phyloP scores from a whole-genome alignment of 2,329 filamentous ascomycete genomes.

The Rhynchosporium graminicola region DNA sequence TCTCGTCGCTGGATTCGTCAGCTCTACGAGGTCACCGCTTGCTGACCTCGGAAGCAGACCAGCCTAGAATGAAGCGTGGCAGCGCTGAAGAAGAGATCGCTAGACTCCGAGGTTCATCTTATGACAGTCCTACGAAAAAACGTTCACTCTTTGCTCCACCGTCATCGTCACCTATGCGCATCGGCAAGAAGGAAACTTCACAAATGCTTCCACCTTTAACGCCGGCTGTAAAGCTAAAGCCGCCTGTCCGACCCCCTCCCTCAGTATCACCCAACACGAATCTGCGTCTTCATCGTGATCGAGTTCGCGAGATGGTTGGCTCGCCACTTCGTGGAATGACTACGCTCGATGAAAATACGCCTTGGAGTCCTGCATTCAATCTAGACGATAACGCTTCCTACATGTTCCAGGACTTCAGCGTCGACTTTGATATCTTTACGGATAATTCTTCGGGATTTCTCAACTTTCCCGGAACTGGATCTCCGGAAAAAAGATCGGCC shows the following conservation, averaged over 20 bases:
- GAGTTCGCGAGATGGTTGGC: conserved; percentile 77
- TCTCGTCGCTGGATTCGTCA: conserved; percentile 93
- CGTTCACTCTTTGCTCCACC: conserved; percentile 50
- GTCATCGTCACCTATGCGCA: conserved; percentile 71
- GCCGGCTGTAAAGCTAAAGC: conserved; percentile 79
- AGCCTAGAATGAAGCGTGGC: conserved; percentile 80
- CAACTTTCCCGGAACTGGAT: conserved; percentile 56
- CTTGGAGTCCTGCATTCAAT: conserved; percentile 68
- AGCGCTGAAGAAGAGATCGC: conserved; percentile 95
- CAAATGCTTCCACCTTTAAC: conserved; percentile 77
- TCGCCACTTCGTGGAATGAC: conserved; percentile 66
- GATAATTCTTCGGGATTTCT: conserved; percentile 45
- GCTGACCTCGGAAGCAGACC: conserved; percentile 76
- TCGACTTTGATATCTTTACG: conserved; percentile 65
- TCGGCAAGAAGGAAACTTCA: conserved; percentile 47
- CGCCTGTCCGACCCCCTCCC: conserved; percentile 56
- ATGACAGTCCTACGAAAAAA: conserved; percentile 82
- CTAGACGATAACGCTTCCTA: conserved; percentile 53
- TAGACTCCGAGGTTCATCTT: conserved; percentile 86
- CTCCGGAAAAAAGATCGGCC: conserved; percentile 65
- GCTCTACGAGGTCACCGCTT: conserved; percentile 71
- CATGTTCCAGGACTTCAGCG: conserved; percentile 51
- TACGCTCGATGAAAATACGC: conserved; percentile 53
- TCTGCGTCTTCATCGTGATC: conserved; percentile 81
- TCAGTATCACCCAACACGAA: conserved; percentile 94